Percentiles rank a stretch among this genome's conserved stretches.
Evolutionary conservation across 768 basidiomycete genomes (phyloP).

Genomic region (Tricholoma terreum): DNA sequence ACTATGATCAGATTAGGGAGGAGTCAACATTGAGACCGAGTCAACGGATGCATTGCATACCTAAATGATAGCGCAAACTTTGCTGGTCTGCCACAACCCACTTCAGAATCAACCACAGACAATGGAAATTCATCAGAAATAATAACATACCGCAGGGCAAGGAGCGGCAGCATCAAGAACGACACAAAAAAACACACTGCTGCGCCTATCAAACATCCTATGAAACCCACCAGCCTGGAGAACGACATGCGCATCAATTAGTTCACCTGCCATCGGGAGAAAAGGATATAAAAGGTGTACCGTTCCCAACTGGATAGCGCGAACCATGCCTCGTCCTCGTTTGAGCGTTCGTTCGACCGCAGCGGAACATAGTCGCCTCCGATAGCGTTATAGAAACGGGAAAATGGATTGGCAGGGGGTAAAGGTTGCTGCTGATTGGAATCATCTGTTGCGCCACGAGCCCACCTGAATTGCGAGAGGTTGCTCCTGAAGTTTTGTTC

Average conservation of each 20-base stretch:
- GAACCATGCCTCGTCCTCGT: constrained; percentile 97
- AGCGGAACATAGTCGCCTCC: constrained; percentile 88
- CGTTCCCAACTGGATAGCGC: constrained; percentile 92
- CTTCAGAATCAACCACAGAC: constrained; percentile 4
- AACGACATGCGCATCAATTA: not conserved
- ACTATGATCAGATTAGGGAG: constrained; percentile 33
- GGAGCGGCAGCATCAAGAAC: constrained; percentile 74
- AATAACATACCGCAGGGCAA: constrained; percentile 36
- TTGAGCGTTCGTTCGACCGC: constrained; percentile 73
- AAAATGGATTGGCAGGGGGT: constrained; percentile 63
- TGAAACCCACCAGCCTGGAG: constrained; percentile 81
- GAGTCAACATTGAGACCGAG: constrained; percentile 6
- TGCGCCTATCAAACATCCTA: constrained; percentile 85
- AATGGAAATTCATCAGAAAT: not conserved
- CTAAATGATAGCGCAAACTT: constrained; percentile 93
- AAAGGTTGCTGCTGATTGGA: constrained; percentile 45
- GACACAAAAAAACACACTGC: constrained; percentile 91
- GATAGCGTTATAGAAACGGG: constrained; percentile 82
- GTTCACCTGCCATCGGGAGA: no score
- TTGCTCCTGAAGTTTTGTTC: constrained; percentile 74
- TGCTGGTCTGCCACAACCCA: constrained; percentile 58
- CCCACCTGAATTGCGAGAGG: constrained; percentile 87
- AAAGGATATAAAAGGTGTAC: constrained; percentile 38
- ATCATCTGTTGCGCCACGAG: constrained; percentile 67
- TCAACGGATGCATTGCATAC: constrained; percentile 26